Percentiles rank a stretch among this genome's conserved stretches.
Evolutionary conservation across 306 rosid genomes (phyloP).

Genomic region (Hylodesmum podocarpum): DNA sequence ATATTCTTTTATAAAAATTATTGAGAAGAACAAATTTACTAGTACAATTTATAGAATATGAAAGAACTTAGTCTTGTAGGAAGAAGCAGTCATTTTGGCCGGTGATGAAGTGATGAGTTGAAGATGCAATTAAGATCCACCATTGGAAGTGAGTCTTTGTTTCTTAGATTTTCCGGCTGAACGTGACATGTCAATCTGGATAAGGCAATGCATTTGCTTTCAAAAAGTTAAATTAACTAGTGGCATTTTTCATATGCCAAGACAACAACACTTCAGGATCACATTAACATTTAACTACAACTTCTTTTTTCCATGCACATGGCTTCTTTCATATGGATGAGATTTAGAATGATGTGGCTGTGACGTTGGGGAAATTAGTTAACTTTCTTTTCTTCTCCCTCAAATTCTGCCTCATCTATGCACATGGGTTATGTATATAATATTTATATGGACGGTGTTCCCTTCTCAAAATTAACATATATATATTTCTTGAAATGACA

Average conservation of each 20-base stretch:
- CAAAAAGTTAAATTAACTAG: neutral
- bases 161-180: neutral
- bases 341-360: neutral
- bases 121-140: neutral
- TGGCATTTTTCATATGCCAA: neutral
- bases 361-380: neutral
- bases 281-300: neutral
- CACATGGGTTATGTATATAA: neutral
- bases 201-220: neutral
- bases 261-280: neutral
- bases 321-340: neutral
- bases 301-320: neutral
- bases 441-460: neutral
- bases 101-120: neutral
- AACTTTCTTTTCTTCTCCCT: neutral
- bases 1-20: no score
- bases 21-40: no score
- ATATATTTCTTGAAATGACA: no score
- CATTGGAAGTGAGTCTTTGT: neutral
- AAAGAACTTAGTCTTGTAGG: no score
- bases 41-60: no score
- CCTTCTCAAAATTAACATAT: no score
- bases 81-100: neutral
- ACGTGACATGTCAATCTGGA: neutral
- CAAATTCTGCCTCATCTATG: neutral